These are phyloP conservation scores for Fusarium irregulare DNA, from an alignment of 2,329 filamentous ascomycete genomes.

Conservation along the genomic window DNA sequence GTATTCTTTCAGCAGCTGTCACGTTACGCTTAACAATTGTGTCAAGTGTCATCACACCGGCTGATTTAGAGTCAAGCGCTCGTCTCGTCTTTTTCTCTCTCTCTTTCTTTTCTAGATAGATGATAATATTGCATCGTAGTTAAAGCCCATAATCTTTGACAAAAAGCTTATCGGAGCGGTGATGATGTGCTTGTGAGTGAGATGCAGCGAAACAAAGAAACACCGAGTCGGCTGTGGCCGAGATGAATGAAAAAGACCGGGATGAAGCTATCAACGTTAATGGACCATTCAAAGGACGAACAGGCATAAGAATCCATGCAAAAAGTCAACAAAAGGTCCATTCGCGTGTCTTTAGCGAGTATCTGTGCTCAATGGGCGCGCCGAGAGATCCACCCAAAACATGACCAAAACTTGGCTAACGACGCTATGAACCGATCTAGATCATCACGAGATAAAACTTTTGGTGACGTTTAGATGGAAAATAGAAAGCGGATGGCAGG, in stretches of 20 bases:
- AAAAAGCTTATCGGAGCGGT: background rate
- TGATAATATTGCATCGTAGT: background rate
- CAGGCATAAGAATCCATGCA: background rate
- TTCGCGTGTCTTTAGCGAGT: background rate
- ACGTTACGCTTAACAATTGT: slow-evolving; percentile 17
- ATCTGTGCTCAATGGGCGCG: background rate
- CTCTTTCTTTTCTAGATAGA: too few relatives aligned
- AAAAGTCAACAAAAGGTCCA: background rate
- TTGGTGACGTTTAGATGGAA: background rate
- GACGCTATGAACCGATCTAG: background rate
- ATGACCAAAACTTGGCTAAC: background rate
- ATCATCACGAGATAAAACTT: background rate
- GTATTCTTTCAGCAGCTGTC: slow-evolving; percentile 15
- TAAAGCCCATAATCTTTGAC: background rate
- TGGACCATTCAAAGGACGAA: background rate
- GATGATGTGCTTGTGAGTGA: background rate
- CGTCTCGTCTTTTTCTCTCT: too few relatives aligned
- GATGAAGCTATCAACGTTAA: background rate
- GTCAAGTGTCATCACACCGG: background rate
- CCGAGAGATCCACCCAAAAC: background rate
- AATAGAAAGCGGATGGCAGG: background rate
- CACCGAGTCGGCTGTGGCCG: background rate
- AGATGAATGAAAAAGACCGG: background rate
- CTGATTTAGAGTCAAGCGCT: background rate
- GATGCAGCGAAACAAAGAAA: background rate